Evolutionary conservation across 257 asterid genomes (phyloP).

Genomic region (Agastache rugosa): DNA sequence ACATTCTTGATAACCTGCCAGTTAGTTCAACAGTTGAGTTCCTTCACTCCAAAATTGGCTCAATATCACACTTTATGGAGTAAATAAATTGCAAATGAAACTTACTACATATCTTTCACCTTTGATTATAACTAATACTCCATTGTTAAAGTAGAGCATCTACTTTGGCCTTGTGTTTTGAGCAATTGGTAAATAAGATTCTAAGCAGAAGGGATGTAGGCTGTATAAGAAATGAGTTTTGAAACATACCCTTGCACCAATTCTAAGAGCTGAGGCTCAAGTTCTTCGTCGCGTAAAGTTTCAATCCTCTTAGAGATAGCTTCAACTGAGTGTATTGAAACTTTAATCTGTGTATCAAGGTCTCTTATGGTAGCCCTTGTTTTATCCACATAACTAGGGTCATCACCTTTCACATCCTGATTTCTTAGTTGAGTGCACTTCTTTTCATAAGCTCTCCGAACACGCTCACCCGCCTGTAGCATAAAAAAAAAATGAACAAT

Average conservation of each 20-base stretch:
- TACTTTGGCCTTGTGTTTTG: too few relatives aligned
- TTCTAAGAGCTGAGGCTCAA: slow-evolving; percentile 86
- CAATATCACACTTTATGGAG: background rate
- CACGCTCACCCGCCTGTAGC: slow-evolving; percentile 82
- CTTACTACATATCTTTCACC: background rate
- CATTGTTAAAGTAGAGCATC: too few relatives aligned
- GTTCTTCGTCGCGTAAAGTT: slow-evolving; percentile 82
- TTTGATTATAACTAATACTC: too few relatives aligned
- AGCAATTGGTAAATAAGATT: background rate
- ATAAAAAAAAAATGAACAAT: slow-evolving; percentile 9
- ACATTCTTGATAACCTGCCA: slow-evolving; percentile 82
- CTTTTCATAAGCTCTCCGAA: slow-evolving; percentile 83
- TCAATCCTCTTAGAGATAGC: slow-evolving; percentile 91
- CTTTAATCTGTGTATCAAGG: slow-evolving; percentile 84
- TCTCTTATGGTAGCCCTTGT: slow-evolving; percentile 74
- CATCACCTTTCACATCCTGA: slow-evolving; percentile 80
- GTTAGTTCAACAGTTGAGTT: slow-evolving; percentile 23
- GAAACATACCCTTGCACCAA: slow-evolving; percentile 76
- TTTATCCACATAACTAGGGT: slow-evolving; percentile 65
- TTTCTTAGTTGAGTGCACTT: slow-evolving; percentile 74
- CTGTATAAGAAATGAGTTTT: background rate
- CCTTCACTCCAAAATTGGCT: background rate
- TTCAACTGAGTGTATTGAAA: slow-evolving; percentile 91
- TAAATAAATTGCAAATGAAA: background rate
- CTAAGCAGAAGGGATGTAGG: background rate